Percentiles rank a stretch among this genome's conserved stretches.
phyloP scores from a whole-genome alignment of 2,329 filamentous ascomycete genomes.

The Xylaria sp. region DNA sequence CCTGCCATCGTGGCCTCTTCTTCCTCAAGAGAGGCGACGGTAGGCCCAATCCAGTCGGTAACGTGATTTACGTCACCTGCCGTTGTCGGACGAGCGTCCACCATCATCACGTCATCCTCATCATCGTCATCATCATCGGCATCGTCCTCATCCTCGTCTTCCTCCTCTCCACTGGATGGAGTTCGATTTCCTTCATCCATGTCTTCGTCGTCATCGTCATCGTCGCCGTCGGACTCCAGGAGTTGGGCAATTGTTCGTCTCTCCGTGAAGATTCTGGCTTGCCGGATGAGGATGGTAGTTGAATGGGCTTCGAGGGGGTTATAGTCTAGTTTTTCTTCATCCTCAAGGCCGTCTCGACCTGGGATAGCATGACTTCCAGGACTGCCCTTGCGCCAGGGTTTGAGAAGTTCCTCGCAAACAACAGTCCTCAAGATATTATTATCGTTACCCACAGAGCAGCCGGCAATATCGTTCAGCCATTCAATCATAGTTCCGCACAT shows the following conservation, averaged over 20 bases:
- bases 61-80: slow-evolving; percentile 56
- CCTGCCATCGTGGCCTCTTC: slow-evolving; percentile 82
- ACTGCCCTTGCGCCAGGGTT: slow-evolving; percentile 87
- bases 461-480: slow-evolving; percentile 93
- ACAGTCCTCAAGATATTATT: slow-evolving; percentile 80
- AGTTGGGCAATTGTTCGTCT: slow-evolving; percentile 48
- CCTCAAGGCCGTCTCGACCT: slow-evolving; percentile 81
- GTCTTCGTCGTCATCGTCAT: slow-evolving; percentile 61
- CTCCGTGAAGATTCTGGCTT: slow-evolving; percentile 50
- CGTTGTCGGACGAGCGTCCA: slow-evolving; percentile 60
- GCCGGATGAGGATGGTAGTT: slow-evolving; percentile 51
- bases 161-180: slow-evolving; percentile 60
- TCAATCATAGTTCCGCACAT: slow-evolving; percentile 99
- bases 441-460: slow-evolving; percentile 85
- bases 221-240: slow-evolving; percentile 58
- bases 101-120: slow-evolving; percentile 68
- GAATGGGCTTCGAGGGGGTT: slow-evolving; percentile 49
- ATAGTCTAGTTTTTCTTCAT: slow-evolving; percentile 74
- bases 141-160: slow-evolving; percentile 68
- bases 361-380: slow-evolving; percentile 81
- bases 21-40: slow-evolving; percentile 76
- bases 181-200: slow-evolving; percentile 50
- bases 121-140: slow-evolving; percentile 61
- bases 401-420: slow-evolving; percentile 91
- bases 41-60: slow-evolving; percentile 59